phyloP scores from a whole-genome alignment of 768 basidiomycete species.

The Hemileccinum rubropunctum region DNA sequence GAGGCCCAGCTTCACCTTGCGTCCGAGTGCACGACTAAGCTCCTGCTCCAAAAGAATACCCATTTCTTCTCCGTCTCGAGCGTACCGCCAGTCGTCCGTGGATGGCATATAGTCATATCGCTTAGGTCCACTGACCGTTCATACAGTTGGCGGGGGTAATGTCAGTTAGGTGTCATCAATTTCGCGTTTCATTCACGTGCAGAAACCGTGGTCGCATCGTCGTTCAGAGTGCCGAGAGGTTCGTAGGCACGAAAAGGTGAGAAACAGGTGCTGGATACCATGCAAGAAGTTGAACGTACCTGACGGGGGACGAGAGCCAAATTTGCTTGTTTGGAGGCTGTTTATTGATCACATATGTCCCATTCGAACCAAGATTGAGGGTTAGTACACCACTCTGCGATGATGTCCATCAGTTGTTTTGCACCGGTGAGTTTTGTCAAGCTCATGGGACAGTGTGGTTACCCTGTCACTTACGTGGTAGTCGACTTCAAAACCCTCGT shows the following conservation, averaged over 20 bases:
- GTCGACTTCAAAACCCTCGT: slow-evolving; percentile 75
- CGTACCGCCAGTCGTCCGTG: slow-evolving; percentile 70
- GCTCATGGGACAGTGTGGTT: neutral
- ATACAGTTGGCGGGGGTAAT: neutral
- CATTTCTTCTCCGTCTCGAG: slow-evolving; percentile 61
- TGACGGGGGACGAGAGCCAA: slow-evolving; percentile 88
- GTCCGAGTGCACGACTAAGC: slow-evolving; percentile 44
- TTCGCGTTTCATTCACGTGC: slow-evolving; percentile 2
- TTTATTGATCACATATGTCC: slow-evolving; percentile 96
- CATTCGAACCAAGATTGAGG: slow-evolving; percentile 66
- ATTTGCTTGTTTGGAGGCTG: slow-evolving; percentile 98
- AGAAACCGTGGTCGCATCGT: neutral
- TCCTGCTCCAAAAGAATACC: slow-evolving; percentile 67
- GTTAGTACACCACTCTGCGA: slow-evolving; percentile 88
- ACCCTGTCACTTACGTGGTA: slow-evolving; percentile 63
- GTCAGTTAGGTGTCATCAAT: neutral
- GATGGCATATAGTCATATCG: slow-evolving; percentile 74
- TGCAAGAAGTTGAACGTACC: slow-evolving; percentile 43
- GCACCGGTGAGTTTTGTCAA: neutral
- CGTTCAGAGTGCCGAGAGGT: neutral
- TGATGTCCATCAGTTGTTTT: slow-evolving; percentile 9
- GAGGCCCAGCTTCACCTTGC: slow-evolving; percentile 33
- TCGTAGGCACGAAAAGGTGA: slow-evolving; percentile 4
- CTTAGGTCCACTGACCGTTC: slow-evolving; percentile 73
- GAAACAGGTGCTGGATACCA: neutral